Evolutionary conservation across 2,329 filamentous ascomycete species (phyloP).

Genomic region (Phaeoacremonium minimum): DNA sequence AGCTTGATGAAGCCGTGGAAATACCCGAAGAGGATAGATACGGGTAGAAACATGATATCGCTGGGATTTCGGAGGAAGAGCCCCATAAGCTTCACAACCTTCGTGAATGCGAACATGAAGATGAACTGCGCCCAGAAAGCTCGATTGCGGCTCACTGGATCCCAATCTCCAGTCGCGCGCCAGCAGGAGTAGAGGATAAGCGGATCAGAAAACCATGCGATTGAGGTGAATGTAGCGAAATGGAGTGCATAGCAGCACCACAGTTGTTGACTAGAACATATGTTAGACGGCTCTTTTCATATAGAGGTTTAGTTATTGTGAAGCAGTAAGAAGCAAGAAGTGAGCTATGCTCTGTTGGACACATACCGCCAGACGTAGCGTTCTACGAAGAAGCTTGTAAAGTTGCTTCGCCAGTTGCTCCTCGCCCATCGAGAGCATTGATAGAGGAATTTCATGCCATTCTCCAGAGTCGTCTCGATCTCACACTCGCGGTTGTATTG

Average conservation of each 20-base stretch:
- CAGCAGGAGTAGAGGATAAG: constrained; percentile 66
- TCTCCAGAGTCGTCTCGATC: constrained; percentile 88
- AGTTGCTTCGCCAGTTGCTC: constrained; percentile 97
- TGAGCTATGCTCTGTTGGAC: constrained; percentile 5
- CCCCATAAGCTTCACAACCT: constrained; percentile 85
- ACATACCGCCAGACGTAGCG: constrained; percentile 84
- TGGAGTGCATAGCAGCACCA: constrained; percentile 95
- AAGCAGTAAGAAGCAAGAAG: constrained; percentile 5
- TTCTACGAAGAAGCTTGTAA: constrained; percentile 83
- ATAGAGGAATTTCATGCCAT: constrained; percentile 82
- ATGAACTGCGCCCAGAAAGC: constrained; percentile 59
- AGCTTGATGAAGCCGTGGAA: constrained; percentile 91
- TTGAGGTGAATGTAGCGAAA: constrained; percentile 85
- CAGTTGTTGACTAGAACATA: constrained; percentile 66
- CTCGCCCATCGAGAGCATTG: constrained; percentile 94
- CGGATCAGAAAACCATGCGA: constrained; percentile 75
- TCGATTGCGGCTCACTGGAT: constrained; percentile 43
- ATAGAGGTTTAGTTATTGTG: constrained; percentile 2
- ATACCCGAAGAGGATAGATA: constrained; percentile 90
- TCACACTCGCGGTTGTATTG: constrained; percentile 91
- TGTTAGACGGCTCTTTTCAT: too few relatives aligned
- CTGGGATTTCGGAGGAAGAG: constrained; percentile 81
- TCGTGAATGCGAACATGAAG: constrained; percentile 80
- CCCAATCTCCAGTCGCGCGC: constrained; percentile 62
- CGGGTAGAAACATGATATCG: constrained; percentile 73